Percentiles rank a stretch among this genome's conserved stretches.
These are phyloP conservation scores for Clavaria fumosa DNA, from an alignment of 768 basidiomycete species.

Conservation along the genomic window DNA sequence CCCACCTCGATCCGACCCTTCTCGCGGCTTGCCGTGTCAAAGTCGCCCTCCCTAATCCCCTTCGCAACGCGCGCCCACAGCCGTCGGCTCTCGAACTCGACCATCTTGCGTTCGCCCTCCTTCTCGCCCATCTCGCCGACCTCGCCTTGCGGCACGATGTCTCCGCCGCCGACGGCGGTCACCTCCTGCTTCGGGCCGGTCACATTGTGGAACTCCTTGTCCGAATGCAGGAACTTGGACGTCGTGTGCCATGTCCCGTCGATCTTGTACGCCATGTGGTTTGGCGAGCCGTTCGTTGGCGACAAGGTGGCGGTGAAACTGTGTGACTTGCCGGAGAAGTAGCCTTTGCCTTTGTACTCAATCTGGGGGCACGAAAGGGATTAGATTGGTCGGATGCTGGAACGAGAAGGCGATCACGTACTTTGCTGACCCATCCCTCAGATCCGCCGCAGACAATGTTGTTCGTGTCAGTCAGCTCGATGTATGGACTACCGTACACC, in stretches of 20 bases:
- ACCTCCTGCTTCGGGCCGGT: constrained; percentile 62
- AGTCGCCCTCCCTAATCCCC: constrained; percentile 84
- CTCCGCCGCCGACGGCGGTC: constrained; percentile 27
- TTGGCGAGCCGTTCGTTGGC: constrained; percentile 20
- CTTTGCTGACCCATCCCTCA: constrained; percentile 20
- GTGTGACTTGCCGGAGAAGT: constrained; percentile 88
- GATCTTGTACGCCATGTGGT: constrained; percentile 31
- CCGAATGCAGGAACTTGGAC: constrained; percentile 24
- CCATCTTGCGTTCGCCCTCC: too few species aligned
- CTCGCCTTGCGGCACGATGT: constrained; percentile 4
- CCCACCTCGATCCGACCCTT: constrained; percentile 82
- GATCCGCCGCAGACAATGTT: constrained; percentile 55
- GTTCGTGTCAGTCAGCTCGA: constrained; percentile 74
- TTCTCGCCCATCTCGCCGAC: constrained; percentile 35
- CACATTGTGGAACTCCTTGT: constrained; percentile 62
- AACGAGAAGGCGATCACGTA: not conserved
- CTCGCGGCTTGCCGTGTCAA: constrained; percentile 76
- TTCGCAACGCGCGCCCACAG: constrained; percentile 80
- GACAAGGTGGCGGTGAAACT: constrained; percentile 74
- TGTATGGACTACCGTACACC: constrained; percentile 83
- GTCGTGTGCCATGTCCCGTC: constrained; percentile 75
- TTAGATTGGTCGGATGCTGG: not conserved
- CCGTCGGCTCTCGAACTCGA: constrained; percentile 75
- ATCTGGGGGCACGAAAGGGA: constrained; percentile 21
- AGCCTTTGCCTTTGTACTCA: constrained; percentile 94